Percentiles rank a stretch among this genome's conserved stretches.
Conservation (phyloP, 495 filamentous ascomycete genomes). For the Geopyxis carbonaria region DNA sequence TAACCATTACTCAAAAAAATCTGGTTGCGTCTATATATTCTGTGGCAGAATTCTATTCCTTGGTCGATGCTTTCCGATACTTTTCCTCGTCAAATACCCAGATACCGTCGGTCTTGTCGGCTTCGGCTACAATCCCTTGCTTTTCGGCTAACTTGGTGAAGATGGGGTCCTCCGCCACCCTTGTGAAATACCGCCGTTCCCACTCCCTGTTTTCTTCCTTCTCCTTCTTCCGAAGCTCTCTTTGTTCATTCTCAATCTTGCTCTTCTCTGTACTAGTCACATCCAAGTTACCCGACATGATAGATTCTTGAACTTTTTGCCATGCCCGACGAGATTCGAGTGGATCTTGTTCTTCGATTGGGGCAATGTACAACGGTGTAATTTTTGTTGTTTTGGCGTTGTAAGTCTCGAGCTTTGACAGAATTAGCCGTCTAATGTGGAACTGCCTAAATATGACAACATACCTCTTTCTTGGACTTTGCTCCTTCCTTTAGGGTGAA, state of each 20-base stretch:
- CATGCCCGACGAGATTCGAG: constrained; percentile 82
- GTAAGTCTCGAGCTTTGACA: constrained; percentile 43
- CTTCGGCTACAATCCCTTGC: constrained; percentile 46
- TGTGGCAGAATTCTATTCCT: too few species aligned
- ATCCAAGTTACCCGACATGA: constrained; percentile 69
- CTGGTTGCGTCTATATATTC: too few species aligned
- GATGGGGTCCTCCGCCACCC: constrained; percentile 33
- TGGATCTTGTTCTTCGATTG: constrained; percentile 65
- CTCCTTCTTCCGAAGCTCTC: constrained; percentile 67
- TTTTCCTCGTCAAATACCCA: constrained; percentile 68
- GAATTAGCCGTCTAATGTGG: background rate
- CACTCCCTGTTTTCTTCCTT: constrained; percentile 61
- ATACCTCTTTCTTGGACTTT: constrained; percentile 42
- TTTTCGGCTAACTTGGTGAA: constrained; percentile 42
- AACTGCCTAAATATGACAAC: constrained; percentile 1
- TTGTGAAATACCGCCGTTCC: constrained; percentile 68
- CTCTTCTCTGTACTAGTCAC: constrained; percentile 58
- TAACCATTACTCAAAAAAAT: too few species aligned
- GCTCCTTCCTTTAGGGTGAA: constrained; percentile 64
- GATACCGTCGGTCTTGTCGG: constrained; percentile 70
- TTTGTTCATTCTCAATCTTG: constrained; percentile 81
- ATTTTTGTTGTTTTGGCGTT: constrained; percentile 42
- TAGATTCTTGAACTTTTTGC: constrained; percentile 64
- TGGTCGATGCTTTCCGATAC: constrained; percentile 33
- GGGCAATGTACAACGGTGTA: constrained; percentile 53